phyloP scores from a whole-genome alignment of 2,329 filamentous ascomycete species.

The Aspergillus ruber region DNA sequence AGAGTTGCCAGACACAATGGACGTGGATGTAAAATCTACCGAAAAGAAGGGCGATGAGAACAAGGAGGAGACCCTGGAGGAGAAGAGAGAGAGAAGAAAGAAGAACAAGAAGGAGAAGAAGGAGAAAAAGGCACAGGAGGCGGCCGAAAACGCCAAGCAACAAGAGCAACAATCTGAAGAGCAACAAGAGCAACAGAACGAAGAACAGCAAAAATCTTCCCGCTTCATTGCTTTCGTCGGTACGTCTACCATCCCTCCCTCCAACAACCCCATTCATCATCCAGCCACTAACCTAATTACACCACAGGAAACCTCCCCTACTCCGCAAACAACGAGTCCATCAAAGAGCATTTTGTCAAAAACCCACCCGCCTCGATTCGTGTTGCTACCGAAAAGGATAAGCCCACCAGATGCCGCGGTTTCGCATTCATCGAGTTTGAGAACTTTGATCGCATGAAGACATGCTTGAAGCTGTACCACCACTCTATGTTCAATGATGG shows the following conservation, averaged over 20 bases:
- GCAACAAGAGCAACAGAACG: slow-evolving; percentile 5
- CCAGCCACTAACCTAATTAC: background rate
- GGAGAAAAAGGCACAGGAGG: slow-evolving; percentile 23
- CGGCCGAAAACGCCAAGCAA: slow-evolving; percentile 21
- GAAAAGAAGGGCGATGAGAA: slow-evolving; percentile 3
- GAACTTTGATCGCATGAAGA: slow-evolving; percentile 83
- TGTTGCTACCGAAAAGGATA: slow-evolving; percentile 61
- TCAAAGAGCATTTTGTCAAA: slow-evolving; percentile 70
- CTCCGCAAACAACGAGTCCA: slow-evolving; percentile 63
- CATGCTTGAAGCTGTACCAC: slow-evolving; percentile 83
- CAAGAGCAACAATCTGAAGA: slow-evolving; percentile 17
- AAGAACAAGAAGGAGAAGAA: slow-evolving; percentile 15
- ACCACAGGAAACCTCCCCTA: slow-evolving; percentile 75
- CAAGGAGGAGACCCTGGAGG: slow-evolving; percentile 8
- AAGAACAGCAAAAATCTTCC: slow-evolving; percentile 31
- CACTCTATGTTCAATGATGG: slow-evolving; percentile 67
- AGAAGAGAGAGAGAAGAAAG: slow-evolving; percentile 11
- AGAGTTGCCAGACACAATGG: slow-evolving; percentile 8
- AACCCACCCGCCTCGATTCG: slow-evolving; percentile 66
- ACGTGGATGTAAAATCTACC: slow-evolving; percentile 9
- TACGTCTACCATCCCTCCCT: slow-evolving; percentile 25
- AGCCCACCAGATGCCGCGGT: slow-evolving; percentile 61
- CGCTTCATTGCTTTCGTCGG: slow-evolving; percentile 75
- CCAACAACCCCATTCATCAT: background rate
- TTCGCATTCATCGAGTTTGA: slow-evolving; percentile 87